These are phyloP conservation scores for Daldinia loculata DNA, from an alignment of 495 filamentous ascomycete species.

Conservation along the genomic window DNA sequence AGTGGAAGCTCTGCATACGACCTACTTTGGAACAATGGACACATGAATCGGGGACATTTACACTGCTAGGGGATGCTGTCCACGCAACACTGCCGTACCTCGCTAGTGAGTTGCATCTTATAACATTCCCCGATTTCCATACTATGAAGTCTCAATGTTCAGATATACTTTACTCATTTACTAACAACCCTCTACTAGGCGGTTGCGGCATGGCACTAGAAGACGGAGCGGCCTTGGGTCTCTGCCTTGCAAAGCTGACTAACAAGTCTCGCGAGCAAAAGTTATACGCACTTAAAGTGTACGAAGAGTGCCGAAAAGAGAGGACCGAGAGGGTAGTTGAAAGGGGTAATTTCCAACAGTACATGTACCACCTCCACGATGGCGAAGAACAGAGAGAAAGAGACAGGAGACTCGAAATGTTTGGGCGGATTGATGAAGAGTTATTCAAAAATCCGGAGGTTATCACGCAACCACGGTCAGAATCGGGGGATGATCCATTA, in stretches of 20 bases:
- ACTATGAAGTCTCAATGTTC: neutral
- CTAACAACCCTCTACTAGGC: slow-evolving; percentile 23
- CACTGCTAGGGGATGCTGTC: slow-evolving; percentile 72
- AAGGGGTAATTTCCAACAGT: slow-evolving; percentile 61
- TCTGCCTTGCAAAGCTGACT: slow-evolving; percentile 48
- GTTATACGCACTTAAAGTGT: slow-evolving; percentile 56
- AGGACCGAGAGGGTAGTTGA: slow-evolving; percentile 65
- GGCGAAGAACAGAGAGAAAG: slow-evolving; percentile 62
- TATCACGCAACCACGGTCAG: slow-evolving; percentile 54
- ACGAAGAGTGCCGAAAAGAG: slow-evolving; percentile 65
- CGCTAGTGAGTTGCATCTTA: slow-evolving; percentile 29
- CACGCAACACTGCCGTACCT: slow-evolving; percentile 75
- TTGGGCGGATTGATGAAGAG: slow-evolving; percentile 45
- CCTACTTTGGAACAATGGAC: slow-evolving; percentile 64
- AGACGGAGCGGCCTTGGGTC: slow-evolving; percentile 57
- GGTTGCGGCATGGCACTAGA: slow-evolving; percentile 55
- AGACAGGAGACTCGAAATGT: slow-evolving; percentile 57
- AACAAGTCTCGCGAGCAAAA: slow-evolving; percentile 51
- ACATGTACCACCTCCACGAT: slow-evolving; percentile 67
- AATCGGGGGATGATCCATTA: slow-evolving; percentile 47
- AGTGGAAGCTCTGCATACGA: slow-evolving; percentile 74
- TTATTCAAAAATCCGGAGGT: slow-evolving; percentile 41
- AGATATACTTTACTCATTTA: neutral
- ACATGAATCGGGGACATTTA: slow-evolving; percentile 63
- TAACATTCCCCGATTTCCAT: neutral